Evolutionary conservation across 345 rosid species (phyloP).

Genomic region (Cochlearia excelsa): DNA sequence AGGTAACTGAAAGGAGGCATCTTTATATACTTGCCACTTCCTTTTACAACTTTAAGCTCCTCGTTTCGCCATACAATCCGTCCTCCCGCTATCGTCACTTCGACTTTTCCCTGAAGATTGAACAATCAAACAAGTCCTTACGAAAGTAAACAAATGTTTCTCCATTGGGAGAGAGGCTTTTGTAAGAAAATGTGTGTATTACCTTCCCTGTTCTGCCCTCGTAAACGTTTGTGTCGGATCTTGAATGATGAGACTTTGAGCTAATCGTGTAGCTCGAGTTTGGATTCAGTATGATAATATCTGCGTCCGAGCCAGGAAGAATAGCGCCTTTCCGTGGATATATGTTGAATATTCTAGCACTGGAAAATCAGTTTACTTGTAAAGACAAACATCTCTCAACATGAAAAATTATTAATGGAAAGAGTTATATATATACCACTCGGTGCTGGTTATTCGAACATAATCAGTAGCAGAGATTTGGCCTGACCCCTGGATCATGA

Average conservation of each 20-base stretch:
- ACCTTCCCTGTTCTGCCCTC: conserved; percentile 85
- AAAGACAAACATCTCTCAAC: not conserved
- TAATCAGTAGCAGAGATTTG: conserved; percentile 66
- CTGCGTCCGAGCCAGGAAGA: conserved; percentile 93
- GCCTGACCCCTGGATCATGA: conserved; percentile 60
- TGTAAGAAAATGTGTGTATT: conserved; percentile 13
- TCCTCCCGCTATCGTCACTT: conserved; percentile 92
- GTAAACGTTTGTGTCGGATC: conserved; percentile 79
- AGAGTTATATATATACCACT: conserved; percentile 51
- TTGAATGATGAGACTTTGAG: conserved; percentile 74
- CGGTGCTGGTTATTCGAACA: conserved; percentile 75
- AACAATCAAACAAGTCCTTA: not conserved
- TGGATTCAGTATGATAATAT: conserved; percentile 85
- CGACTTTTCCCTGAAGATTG: conserved; percentile 72
- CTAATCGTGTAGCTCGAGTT: conserved; percentile 72
- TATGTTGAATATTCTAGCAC: conserved; percentile 89
- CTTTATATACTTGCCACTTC: conserved; percentile 67
- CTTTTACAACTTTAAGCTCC: conserved; percentile 65
- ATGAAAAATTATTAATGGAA: not conserved
- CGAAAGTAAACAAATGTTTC: too few species aligned
- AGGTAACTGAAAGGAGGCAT: conserved; percentile 80
- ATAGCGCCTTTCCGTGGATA: conserved; percentile 96
- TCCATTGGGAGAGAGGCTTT: conserved; percentile 2
- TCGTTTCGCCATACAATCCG: conserved; percentile 78
- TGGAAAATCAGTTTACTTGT: conserved; percentile 29